These are phyloP conservation scores for Solanum acaule DNA, from an alignment of 257 asterid species.

Conservation along the genomic window DNA sequence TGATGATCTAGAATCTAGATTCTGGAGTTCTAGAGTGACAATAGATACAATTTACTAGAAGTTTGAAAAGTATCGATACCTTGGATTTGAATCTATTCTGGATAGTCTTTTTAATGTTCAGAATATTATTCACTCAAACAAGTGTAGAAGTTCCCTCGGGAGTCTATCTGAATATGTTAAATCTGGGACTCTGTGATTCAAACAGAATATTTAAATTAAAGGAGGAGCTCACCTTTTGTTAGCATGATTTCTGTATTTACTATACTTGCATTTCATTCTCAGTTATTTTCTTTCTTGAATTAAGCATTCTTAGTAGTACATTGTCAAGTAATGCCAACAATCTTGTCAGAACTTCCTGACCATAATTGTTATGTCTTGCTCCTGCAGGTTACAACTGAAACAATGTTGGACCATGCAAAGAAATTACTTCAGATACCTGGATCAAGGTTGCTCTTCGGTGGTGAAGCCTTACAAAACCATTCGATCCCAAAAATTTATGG, in stretches of 20 bases:
- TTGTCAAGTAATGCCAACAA: not conserved
- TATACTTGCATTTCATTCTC: not conserved
- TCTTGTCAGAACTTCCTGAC: not conserved
- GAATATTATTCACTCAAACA: not conserved
- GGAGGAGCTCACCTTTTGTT: not conserved
- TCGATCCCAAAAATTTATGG: constrained; percentile 82
- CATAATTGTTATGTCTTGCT: not conserved
- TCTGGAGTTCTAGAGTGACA: not conserved
- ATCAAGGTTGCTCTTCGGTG: constrained; percentile 81
- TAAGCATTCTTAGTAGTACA: not conserved
- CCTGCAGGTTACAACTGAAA: constrained; percentile 69
- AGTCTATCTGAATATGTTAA: not conserved
- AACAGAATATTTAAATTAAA: not conserved
- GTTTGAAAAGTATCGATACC: not conserved
- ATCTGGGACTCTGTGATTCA: not conserved
- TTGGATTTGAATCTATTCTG: not conserved
- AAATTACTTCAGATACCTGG: constrained; percentile 78
- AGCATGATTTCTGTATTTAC: not conserved
- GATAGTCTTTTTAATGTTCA: not conserved
- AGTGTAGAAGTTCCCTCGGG: not conserved
- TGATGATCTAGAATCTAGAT: not conserved
- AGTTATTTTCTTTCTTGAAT: not conserved
- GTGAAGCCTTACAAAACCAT: constrained; percentile 67
- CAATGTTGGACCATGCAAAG: constrained; percentile 65
- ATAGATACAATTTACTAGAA: not conserved